Evolutionary conservation across 495 filamentous ascomycete species (phyloP), one percentile per base, ranked within the genome.

Genomic region (Cladorrhinum samala): DNA sequence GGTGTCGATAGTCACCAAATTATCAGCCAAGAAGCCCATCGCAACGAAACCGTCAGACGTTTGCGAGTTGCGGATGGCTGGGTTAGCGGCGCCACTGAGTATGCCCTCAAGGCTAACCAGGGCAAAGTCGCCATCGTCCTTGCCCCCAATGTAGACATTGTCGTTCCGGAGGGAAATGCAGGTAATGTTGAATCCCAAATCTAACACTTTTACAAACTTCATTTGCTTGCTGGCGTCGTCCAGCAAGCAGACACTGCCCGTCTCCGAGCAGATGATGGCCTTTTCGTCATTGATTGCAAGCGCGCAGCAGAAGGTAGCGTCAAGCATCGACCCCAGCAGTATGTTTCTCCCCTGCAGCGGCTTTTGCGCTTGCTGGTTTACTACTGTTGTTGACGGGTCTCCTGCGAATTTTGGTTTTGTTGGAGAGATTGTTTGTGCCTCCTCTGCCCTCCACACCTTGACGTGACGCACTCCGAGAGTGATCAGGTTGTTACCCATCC

Each of bases 391-490:
- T 53, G 64, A 56, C 24, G 58, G 60, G 38, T 83, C 79, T 17
- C 68, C 63, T 7, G 64, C 57, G 23, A 64, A 61, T 53, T 73
- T 76, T 46, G 68, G 68, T 51, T 80, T 82, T 23, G 68, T 68
- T 19, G 74, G 76, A 50, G 70, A 77, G 18, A 58, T 69, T 39
- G 64, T 68, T 54, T 68, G 55, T 57, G 59, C 64, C 9, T 88
- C 85, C 25, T 92, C 88, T 16, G 90, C 79, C 57, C 86, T 79
- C 93, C 93, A 98, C 25, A 94, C 80, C 67, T 97, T 98, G 60
- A 96, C 83, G 73, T 96, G 91, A 46, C 93, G 82, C 41, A 91
- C 86, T 16, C 93, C 93, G 21, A 89, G 78, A 24, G 84, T 91
- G 43, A 78, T 62, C 45, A 74, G 58, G 52, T 62, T 74, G 48